A percentile compares a stretch with the other conserved stretches of the same genome.
Conservation (phyloP, 1,284 basidiomycete species). For the Cutaneotrichosporon sp. region DNA sequence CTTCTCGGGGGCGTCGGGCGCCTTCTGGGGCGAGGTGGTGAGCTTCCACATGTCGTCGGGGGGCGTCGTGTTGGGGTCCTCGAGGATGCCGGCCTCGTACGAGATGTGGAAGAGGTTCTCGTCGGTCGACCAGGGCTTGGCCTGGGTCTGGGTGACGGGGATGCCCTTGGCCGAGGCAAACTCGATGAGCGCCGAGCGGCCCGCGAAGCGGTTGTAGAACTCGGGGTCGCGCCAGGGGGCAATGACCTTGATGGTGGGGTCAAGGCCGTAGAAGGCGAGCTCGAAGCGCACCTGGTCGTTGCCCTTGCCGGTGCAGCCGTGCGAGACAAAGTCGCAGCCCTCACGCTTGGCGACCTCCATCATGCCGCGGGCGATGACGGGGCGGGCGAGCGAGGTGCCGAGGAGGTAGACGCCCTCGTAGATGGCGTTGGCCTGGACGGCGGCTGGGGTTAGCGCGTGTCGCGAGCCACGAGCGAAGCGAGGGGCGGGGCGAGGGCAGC, state of each 20-base stretch:
- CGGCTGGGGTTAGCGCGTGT: conserved; percentile 56
- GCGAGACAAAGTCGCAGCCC: conserved; percentile 94
- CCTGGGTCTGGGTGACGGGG: conserved; percentile 90
- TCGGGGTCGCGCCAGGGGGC: conserved; percentile 97
- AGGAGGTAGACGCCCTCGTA: conserved; percentile 99
- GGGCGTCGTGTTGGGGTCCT: conserved; percentile 93
- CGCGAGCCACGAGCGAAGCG: not conserved
- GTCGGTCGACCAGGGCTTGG: conserved; percentile 99
- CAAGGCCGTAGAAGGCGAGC: conserved; percentile 97
- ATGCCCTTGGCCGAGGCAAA: conserved; percentile 89
- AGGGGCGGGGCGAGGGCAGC: too few relatives aligned
- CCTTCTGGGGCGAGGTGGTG: conserved; percentile 78
- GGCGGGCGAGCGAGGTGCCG: conserved; percentile 95
- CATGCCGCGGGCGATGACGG: conserved; percentile 99
- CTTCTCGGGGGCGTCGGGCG: conserved; percentile 77
- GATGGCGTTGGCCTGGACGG: conserved; percentile 97
- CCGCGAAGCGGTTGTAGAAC: conserved; percentile 97
- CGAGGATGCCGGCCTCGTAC: conserved; percentile 98
- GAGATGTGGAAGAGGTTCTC: conserved; percentile 99
- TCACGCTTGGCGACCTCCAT: conserved; percentile 88
- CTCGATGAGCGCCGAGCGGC: conserved; percentile 86
- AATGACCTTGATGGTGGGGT: conserved; percentile 98
- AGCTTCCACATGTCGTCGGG: conserved; percentile 99
- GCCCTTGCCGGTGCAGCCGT: conserved; percentile 99
- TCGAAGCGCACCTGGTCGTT: conserved; percentile 99